phyloP scores from a whole-genome alignment of 2,329 filamentous ascomycete genomes.

The Graphilbum fragrans region DNA sequence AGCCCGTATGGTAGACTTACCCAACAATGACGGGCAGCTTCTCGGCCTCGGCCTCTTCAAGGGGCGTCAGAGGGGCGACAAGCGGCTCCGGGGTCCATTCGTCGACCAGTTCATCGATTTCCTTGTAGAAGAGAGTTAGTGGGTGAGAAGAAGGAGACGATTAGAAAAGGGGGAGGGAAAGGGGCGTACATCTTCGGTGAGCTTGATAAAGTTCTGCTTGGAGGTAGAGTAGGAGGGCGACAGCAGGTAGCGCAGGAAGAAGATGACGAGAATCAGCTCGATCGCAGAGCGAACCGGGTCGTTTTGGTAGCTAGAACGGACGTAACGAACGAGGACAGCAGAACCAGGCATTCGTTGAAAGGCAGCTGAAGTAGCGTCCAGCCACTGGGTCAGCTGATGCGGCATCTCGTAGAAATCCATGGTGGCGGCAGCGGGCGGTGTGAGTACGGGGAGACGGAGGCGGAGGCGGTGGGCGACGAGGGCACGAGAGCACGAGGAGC shows the following conservation, averaged over 20 bases:
- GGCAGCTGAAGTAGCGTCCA: constrained; percentile 42
- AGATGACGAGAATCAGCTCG: constrained; percentile 86
- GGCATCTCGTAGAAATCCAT: constrained; percentile 57
- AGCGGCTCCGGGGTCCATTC: constrained; percentile 95
- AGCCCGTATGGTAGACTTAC: too few relatives aligned
- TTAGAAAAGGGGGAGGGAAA: neutral
- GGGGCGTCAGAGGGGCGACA: constrained; percentile 57
- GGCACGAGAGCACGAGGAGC: too few relatives aligned
- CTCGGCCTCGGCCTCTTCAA: constrained; percentile 75
- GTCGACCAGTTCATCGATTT: constrained; percentile 93
- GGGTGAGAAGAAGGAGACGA: neutral
- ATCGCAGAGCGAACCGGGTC: constrained; percentile 89
- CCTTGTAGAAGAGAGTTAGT: constrained; percentile 23
- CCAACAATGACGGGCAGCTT: constrained; percentile 80
- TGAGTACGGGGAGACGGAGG: too few relatives aligned
- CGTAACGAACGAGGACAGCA: constrained; percentile 86
- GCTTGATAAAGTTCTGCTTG: constrained; percentile 77
- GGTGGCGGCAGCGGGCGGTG: neutral
- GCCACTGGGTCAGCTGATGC: constrained; percentile 36
- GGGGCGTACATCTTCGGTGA: constrained; percentile 58
- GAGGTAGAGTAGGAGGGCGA: constrained; percentile 86
- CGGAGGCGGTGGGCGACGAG: too few relatives aligned
- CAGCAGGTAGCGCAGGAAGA: constrained; percentile 87
- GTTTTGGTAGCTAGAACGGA: constrained; percentile 94
- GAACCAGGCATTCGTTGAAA: constrained; percentile 92